phyloP scores from a whole-genome alignment of 208 protist species.

The Strigomonas oncopelti region DNA sequence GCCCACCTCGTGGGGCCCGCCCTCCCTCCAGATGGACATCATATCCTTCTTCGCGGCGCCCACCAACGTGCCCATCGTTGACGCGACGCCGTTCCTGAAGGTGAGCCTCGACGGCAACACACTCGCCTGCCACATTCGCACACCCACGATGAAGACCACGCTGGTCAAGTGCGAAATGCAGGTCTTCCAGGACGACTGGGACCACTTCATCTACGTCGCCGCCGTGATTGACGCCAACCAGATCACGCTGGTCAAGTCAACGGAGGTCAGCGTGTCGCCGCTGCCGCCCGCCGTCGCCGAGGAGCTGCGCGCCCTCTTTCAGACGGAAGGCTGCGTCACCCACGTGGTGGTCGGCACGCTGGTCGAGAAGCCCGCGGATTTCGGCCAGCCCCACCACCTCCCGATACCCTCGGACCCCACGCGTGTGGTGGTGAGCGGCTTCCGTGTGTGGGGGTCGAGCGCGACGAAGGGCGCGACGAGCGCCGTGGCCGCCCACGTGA shows the following conservation, averaged over 20 bases:
- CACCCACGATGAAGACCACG: background rate
- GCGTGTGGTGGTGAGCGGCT: slow-evolving; percentile 33
- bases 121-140: slow-evolving; percentile 16
- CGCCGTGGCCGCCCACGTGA: slow-evolving; percentile 34
- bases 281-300: slow-evolving; percentile 18
- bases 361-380: background rate
- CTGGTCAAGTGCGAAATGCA: slow-evolving; percentile 11
- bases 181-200: slow-evolving; percentile 34
- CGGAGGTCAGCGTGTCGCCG: slow-evolving; percentile 18
- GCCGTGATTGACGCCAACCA: slow-evolving; percentile 38
- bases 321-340: slow-evolving; percentile 5
- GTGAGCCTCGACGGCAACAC: slow-evolving; percentile 7
- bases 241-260: slow-evolving; percentile 46
- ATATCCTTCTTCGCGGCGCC: slow-evolving; percentile 26
- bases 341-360: slow-evolving; percentile 15
- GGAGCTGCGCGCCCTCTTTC: slow-evolving; percentile 5
- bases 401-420: slow-evolving; percentile 9
- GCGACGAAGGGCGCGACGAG: slow-evolving; percentile 25
- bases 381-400: background rate
- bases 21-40: slow-evolving; percentile 28
- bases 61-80: background rate
- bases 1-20: slow-evolving; percentile 24
- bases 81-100: background rate
- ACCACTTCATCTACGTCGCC: slow-evolving; percentile 48
- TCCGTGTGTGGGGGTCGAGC: slow-evolving; percentile 39